Evolutionary conservation across 2,329 filamentous ascomycete genomes (phyloP).

Genomic region (Pyrenophora teres): DNA sequence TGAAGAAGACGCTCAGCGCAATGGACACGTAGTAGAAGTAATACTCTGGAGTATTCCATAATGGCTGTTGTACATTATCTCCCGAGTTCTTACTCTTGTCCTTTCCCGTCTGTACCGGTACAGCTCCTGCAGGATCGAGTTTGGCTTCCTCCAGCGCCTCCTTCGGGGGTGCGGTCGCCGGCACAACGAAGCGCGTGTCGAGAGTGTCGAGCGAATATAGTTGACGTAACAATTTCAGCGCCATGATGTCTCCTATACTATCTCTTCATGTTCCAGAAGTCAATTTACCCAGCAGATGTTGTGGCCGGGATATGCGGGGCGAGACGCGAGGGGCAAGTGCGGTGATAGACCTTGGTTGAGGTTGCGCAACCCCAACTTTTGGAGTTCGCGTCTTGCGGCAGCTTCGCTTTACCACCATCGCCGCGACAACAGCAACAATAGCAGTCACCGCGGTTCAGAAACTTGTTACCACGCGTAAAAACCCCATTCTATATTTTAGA

Average conservation of each 20-base stretch:
- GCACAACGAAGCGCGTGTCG: constrained; percentile 73
- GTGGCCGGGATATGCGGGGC: constrained; percentile 10
- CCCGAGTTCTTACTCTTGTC: constrained; percentile 23
- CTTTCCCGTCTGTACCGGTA: constrained; percentile 30
- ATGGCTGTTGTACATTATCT: constrained; percentile 64
- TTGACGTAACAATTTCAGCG: constrained; percentile 55
- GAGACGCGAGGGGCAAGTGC: constrained; percentile 23
- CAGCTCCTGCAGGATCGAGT: constrained; percentile 40
- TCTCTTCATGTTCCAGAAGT: constrained; percentile 25
- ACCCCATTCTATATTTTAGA: not conserved
- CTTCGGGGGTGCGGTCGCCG: constrained; percentile 67
- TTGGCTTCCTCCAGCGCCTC: constrained; percentile 43
- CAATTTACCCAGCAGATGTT: not conserved
- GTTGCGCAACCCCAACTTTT: constrained; percentile 30
- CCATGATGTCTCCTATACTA: constrained; percentile 35
- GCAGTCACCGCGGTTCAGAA: not conserved
- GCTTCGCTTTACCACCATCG: constrained; percentile 32
- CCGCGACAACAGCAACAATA: constrained; percentile 19
- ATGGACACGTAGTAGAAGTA: constrained; percentile 78
- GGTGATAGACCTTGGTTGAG: constrained; percentile 14
- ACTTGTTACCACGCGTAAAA: constrained; percentile 36
- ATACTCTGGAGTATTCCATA: constrained; percentile 88
- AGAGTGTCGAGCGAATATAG: constrained; percentile 70
- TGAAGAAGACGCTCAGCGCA: constrained; percentile 70
- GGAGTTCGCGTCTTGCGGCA: constrained; percentile 35